phyloP scores from a whole-genome alignment of 1,284 basidiomycete genomes.

The Anthracocystis panici-leucophaei region DNA sequence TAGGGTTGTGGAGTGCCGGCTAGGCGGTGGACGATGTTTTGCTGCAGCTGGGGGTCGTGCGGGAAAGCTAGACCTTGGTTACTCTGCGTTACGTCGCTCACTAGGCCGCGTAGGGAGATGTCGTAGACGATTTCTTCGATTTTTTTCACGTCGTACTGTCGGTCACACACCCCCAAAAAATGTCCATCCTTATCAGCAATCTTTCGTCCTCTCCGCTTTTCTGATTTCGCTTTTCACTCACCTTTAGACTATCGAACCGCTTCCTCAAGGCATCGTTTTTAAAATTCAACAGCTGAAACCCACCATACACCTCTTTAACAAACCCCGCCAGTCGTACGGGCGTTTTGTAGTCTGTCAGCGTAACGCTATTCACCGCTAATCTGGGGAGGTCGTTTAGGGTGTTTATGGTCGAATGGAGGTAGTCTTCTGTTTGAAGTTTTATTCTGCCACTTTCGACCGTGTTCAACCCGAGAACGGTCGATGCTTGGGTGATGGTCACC shows the following conservation, averaged over 20 bases:
- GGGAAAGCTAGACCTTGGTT: conserved; percentile 30
- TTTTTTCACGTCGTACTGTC: conserved; percentile 67
- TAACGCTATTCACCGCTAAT: conserved; percentile 54
- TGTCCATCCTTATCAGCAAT: neutral
- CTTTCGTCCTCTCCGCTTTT: neutral
- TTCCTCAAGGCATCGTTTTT: conserved; percentile 67
- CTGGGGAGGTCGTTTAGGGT: conserved; percentile 62
- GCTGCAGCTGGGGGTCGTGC: neutral
- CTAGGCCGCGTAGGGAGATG: conserved; percentile 57
- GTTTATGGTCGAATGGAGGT: conserved; percentile 61
- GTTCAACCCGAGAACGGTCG: conserved; percentile 29
- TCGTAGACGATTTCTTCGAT: conserved; percentile 69
- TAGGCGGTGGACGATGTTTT: conserved; percentile 7
- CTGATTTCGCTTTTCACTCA: conserved; percentile 13
- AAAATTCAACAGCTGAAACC: conserved; percentile 67
- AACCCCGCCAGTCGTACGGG: conserved; percentile 58
- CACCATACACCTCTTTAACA: conserved; percentile 65
- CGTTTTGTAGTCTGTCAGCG: conserved; percentile 56
- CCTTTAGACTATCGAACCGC: conserved; percentile 67
- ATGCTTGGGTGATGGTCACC: conserved; percentile 43
- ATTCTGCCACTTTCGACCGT: conserved; percentile 12
- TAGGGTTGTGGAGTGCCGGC: neutral
- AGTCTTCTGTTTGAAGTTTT: conserved; percentile 60
- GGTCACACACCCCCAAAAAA: neutral
- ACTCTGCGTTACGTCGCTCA: conserved; percentile 15